Base-by-base conservation (phyloP, 1,284 basidiomycete species). In the Stygiomarasmius scandens region DNA sequence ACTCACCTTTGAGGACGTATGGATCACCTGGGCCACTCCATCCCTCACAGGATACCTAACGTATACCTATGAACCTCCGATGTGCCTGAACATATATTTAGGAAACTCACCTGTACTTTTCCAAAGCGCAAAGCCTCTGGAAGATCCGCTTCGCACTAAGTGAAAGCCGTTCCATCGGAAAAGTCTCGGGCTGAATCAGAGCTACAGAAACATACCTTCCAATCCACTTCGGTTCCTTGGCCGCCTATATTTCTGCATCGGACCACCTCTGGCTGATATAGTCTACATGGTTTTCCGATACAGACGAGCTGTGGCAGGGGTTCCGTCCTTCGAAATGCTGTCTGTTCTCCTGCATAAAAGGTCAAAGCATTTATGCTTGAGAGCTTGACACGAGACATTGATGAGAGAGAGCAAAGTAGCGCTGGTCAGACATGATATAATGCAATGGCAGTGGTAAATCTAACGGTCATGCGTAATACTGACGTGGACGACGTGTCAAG, bases 101-200 rank as follows among this genome's bases (percentile, higher is more conserved):
- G 10, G 43, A 22, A 38, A 53, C 56, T n/a, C 46, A 62, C 89
- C 59, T 86, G 81, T 0, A 96, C 87, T 56, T 85, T 80, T 8
- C 95, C 95, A 58, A 98, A 88, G 14, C 92, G 79, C 54, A 96
- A 70, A 2, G 84, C 77, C 45, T 86, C 84, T 2, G 95, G 95
- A 9, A 98, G 76, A 68, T 98, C 95, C 6, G 95, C 92, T 69
- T 93, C 87, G 70, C 95, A 98, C 88, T 93, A 60, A 49, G 47
- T 44, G 41, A 41, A 48, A 53, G 12, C 12, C 45, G 24, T n/a
- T 24, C 38, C 16, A 16, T 41, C 38, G 38, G 38, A 19, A 41
- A 41, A 41, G 38, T 41, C 16, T 41, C 38, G 38, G 38, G 16
- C 29, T 32, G 29, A 41, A 23, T 0, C 3, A 51, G 20, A n/a